Conservation (phyloP, 139 green algal genomes). For the Coelastrella sp. region DNA sequence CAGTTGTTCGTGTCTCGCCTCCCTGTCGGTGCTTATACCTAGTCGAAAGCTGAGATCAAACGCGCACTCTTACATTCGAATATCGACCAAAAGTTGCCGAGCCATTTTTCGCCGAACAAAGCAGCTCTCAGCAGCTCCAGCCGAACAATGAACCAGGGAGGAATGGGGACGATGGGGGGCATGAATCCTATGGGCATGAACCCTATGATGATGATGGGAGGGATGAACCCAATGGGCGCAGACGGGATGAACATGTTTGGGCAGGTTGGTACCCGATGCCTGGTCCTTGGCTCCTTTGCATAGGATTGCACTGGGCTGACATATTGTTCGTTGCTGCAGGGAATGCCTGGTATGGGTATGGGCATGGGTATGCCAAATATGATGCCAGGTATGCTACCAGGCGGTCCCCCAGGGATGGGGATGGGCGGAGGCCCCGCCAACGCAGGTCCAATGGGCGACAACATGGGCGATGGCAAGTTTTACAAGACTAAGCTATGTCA, state of each 20-base stretch:
- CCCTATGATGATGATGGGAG: conserved; percentile 38
- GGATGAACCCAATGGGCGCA: conserved; percentile 24
- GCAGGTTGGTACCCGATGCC: background rate
- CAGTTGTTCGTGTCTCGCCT: no score
- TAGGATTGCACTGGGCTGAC: background rate
- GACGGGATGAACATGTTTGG: conserved; percentile 33
- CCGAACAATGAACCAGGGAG: conserved; percentile 19
- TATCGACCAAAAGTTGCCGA: no score
- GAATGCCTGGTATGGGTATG: conserved; percentile 42
- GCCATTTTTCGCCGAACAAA: background rate
- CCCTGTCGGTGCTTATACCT: no score
- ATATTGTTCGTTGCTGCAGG: background rate
- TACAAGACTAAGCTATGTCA: conserved; percentile 44
- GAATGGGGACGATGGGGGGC: conserved; percentile 23
- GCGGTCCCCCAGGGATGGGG: background rate
- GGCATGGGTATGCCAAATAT: conserved; percentile 23
- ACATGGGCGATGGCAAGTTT: conserved; percentile 32
- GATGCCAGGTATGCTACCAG: conserved; percentile 22
- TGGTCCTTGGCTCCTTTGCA: background rate
- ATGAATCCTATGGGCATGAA: conserved; percentile 44
- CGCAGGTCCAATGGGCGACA: background rate
- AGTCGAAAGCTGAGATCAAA: no score
- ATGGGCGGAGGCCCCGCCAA: conserved; percentile 16
- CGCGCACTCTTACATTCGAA: no score
- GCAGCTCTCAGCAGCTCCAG: background rate